Base-by-base conservation (phyloP, 768 basidiomycete genomes). In the Boletus patriciae region DNA sequence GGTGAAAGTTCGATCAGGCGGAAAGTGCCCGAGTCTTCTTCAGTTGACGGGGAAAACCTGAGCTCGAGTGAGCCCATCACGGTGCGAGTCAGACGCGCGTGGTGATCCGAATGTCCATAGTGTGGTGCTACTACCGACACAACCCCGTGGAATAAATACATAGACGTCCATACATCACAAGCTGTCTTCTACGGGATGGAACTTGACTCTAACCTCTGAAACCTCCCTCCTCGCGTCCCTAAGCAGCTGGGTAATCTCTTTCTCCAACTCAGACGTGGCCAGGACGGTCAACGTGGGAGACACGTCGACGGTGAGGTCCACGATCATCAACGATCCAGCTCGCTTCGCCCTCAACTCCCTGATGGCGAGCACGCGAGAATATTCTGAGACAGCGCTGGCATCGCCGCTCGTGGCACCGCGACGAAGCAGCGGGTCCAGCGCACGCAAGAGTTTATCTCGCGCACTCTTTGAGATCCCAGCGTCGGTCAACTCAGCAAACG, bases 401-500 rank as follows among this genome's bases (percentile, higher is more conserved):
- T 59, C 61, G 10, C 73, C 64, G 16, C 64, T 50, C n/a, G 63
- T 27, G 21, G 54, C 58, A 6, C 73, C 61, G 1, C 63, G 50
- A 11, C 80, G 66, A 19, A 83, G 64, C 21, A 90, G 74, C 46
- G 85, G 87, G 9, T 80, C 74, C 33, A 94, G 74, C 3, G 83
- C 77, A 52, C 72, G 77, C 56, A 79, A 67, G n/a, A 94, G 78
- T 16, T 78, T 77, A 27, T 72, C 70, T 42, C 76, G 79, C 44
- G 84, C 86, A 49, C 71, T 68, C 9, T 70, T 69, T 1, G 91
- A 84, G 29, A 93, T 83, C 16, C 92, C 86, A 18, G 88, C 90
- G 64, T 97, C 94, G 1, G 90, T 88, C 55, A 97, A 77, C 67
- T 97, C 93, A 18, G 82, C 78, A 75, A 90, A 83, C 3, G 92